These are phyloP conservation scores for Xylaria longipes DNA, from an alignment of 495 filamentous ascomycete species.

Conservation along the genomic window DNA sequence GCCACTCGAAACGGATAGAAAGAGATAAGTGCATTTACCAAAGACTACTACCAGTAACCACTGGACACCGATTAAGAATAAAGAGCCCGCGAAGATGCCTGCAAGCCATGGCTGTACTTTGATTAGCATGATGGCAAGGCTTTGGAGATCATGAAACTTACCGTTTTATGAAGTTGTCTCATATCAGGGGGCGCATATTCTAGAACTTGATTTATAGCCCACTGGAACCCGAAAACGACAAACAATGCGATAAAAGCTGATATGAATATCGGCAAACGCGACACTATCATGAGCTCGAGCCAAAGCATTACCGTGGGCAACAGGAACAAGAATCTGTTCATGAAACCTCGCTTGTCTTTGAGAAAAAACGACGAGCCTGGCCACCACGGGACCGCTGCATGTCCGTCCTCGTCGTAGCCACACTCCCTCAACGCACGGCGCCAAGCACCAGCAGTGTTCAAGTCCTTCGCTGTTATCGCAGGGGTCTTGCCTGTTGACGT, in stretches of 20 bases:
- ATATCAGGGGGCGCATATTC: constrained; percentile 84
- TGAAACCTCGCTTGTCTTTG: constrained; percentile 73
- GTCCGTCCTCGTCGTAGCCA: constrained; percentile 82
- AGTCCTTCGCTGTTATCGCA: constrained; percentile 80
- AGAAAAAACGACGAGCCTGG: constrained; percentile 62
- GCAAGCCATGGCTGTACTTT: constrained; percentile 78
- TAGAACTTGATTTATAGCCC: constrained; percentile 75
- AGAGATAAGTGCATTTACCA: constrained; percentile 32
- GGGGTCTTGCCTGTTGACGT: constrained; percentile 90
- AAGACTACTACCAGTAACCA: constrained; percentile 79
- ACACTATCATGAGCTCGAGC: constrained; percentile 71
- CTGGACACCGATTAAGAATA: constrained; percentile 81
- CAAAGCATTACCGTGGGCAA: constrained; percentile 83
- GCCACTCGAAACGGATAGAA: not conserved
- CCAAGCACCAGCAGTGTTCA: constrained; percentile 85
- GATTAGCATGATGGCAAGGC: constrained; percentile 26
- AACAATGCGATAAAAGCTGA: constrained; percentile 73
- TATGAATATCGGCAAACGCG: constrained; percentile 73
- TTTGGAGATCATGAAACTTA: constrained; percentile 49
- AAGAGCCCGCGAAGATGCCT: constrained; percentile 86
- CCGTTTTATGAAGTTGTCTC: constrained; percentile 85
- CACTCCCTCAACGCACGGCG: constrained; percentile 82
- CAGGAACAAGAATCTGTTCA: constrained; percentile 88
- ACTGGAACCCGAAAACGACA: constrained; percentile 76
- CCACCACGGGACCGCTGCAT: constrained; percentile 65